These are phyloP conservation scores for Aspergillus ruber DNA, from an alignment of 2,329 filamentous ascomycete genomes.

Conservation along the genomic window DNA sequence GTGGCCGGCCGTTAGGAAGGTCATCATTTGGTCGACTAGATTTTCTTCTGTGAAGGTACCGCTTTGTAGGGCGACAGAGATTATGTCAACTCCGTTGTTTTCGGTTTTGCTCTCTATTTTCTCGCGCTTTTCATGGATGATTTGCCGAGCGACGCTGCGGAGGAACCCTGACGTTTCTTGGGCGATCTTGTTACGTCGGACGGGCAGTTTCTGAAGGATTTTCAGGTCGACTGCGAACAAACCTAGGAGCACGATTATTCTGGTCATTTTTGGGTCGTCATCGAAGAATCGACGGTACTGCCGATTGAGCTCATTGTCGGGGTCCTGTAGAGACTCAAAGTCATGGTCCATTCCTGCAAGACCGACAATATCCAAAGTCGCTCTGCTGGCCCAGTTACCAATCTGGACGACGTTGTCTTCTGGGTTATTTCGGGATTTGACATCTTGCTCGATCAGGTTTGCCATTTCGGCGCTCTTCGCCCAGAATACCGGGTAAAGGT, in stretches of 20 bases:
- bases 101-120: slow-evolving; percentile 32
- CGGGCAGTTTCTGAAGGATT: slow-evolving; percentile 58
- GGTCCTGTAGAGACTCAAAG: slow-evolving; percentile 59
- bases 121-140: slow-evolving; percentile 65
- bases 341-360: slow-evolving; percentile 65
- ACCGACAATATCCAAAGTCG: slow-evolving; percentile 70
- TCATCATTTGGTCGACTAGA: slow-evolving; percentile 85
- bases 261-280: slow-evolving; percentile 10
- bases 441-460: slow-evolving; percentile 49
- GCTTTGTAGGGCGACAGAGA: slow-evolving; percentile 71
- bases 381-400: slow-evolving; percentile 58
- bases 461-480: slow-evolving; percentile 64
- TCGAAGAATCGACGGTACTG: slow-evolving; percentile 24
- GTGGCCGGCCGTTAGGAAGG: slow-evolving; percentile 75
- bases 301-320: slow-evolving; percentile 51
- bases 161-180: slow-evolving; percentile 52
- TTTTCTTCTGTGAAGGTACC: slow-evolving; percentile 71
- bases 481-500: slow-evolving; percentile 82
- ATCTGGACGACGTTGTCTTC: slow-evolving; percentile 49
- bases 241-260: slow-evolving; percentile 52
- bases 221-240: slow-evolving; percentile 56
- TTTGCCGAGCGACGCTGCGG: slow-evolving; percentile 58
- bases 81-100: slow-evolving; percentile 58
- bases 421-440: slow-evolving; percentile 29
- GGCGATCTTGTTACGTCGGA: slow-evolving; percentile 64